These are phyloP conservation scores for Botrytis medusae DNA, from an alignment of 2,329 filamentous ascomycete genomes.

Conservation along the genomic window DNA sequence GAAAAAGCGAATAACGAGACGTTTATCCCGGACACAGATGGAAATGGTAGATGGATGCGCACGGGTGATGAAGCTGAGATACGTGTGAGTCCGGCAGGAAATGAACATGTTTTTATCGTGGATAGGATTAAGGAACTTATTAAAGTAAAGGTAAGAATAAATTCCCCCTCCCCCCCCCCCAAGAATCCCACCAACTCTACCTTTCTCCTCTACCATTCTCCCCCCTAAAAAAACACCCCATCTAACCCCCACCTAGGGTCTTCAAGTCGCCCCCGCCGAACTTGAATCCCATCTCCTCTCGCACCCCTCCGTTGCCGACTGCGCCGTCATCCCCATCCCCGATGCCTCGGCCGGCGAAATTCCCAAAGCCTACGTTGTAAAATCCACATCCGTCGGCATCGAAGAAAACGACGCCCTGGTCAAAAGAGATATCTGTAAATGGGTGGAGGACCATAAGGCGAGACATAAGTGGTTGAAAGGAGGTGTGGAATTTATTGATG, in stretches of 20 bases:
- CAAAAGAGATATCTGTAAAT: slow-evolving; percentile 52
- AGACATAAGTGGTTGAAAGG: slow-evolving; percentile 67
- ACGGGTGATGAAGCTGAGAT: slow-evolving; percentile 85
- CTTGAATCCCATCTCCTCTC: slow-evolving; percentile 77
- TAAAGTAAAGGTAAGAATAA: slow-evolving; percentile 65
- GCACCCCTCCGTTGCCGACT: slow-evolving; percentile 74
- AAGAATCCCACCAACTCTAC: too few species aligned
- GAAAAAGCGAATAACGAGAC: slow-evolving; percentile 79
- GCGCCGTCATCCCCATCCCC: slow-evolving; percentile 73
- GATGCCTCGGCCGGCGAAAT: slow-evolving; percentile 62
- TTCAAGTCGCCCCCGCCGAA: slow-evolving; percentile 82
- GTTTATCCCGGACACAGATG: slow-evolving; percentile 64
- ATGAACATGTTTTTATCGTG: slow-evolving; percentile 82
- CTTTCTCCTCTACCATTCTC: neutral
- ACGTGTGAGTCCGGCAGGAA: slow-evolving; percentile 59
- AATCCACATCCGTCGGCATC: slow-evolving; percentile 44
- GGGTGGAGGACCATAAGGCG: slow-evolving; percentile 66
- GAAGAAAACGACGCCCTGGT: slow-evolving; percentile 57
- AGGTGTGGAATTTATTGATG: slow-evolving; percentile 61
- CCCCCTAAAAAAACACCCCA: neutral
- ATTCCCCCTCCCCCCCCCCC: neutral
- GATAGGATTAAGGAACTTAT: slow-evolving; percentile 80
- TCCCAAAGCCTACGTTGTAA: slow-evolving; percentile 67
- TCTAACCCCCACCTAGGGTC: slow-evolving; percentile 47
- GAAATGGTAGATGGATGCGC: slow-evolving; percentile 63